Evolutionary conservation across 331 rosid species (phyloP).

Genomic region (Quercus phellos): DNA sequence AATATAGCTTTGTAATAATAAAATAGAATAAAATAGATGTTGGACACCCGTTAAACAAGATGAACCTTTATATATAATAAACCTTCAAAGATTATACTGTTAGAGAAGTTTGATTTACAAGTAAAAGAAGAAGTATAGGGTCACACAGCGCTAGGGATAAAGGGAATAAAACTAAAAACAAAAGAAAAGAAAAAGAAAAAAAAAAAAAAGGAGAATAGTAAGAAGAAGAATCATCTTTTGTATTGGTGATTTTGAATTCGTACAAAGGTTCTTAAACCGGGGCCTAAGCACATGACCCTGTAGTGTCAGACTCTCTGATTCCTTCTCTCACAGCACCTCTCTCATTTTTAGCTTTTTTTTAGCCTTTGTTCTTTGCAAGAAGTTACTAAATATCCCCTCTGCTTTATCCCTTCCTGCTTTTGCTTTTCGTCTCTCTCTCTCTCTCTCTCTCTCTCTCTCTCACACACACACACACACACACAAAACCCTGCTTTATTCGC

Average conservation of each 20-base stretch:
- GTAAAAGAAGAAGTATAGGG: neutral
- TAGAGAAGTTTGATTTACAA: neutral
- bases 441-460: slow-evolving; percentile 30
- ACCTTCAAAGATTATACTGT: neutral
- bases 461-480: slow-evolving; percentile 11
- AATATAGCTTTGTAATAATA: slow-evolving; percentile 7
- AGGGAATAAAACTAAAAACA: slow-evolving; percentile 19
- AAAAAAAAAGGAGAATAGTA: slow-evolving; percentile 28
- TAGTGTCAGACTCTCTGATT: slow-evolving; percentile 67
- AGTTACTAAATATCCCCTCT: slow-evolving; percentile 59
- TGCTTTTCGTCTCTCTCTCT: slow-evolving; percentile 35
- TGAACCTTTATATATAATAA: neutral
- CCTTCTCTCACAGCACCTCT: slow-evolving; percentile 44
- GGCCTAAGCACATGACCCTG: slow-evolving; percentile 83
- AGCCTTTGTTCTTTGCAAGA: slow-evolving; percentile 72
- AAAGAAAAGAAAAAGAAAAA: slow-evolving; percentile 31
- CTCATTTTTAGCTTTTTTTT: slow-evolving; percentile 38
- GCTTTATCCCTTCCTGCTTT: slow-evolving; percentile 58
- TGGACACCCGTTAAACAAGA: slow-evolving; percentile 14
- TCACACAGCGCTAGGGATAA: slow-evolving; percentile 13
- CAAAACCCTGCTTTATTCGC: slow-evolving; percentile 65
- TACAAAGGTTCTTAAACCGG: slow-evolving; percentile 46
- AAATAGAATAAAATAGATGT: neutral
- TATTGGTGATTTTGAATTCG: slow-evolving; percentile 66
- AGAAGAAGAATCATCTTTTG: slow-evolving; percentile 80